Evolutionary conservation across 768 basidiomycete species (phyloP), one percentile per base, ranked within the genome.

Genomic region (Kwoniella shandongensis): DNA sequence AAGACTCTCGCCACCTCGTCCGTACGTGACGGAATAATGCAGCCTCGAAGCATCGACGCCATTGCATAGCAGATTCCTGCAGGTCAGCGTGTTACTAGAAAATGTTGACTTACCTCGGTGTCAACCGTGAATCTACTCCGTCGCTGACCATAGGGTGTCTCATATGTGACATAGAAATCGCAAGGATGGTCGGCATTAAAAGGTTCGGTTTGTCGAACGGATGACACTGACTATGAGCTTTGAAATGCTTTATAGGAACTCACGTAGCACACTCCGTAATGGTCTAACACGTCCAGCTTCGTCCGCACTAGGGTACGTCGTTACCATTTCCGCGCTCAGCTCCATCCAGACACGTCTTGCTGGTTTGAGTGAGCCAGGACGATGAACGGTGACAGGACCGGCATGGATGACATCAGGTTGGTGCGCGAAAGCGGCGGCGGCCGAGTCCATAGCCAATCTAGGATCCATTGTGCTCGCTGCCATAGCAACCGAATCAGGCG

Each of bases 271-370:
- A 8, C 82, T 80, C 25, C 79, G 76, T 20, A 84, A 47, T 10
- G 86, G 86, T n/a, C 81, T 78, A 6, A 83, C 80, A 39, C 79
- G 79, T 36, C 83, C 83, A 53, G 81, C 79, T 6, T 84, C 83
- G 15, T 79, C 80, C 48, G 82, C 81, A 20, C 83, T 83, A 0
- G 81, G 78, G 62, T 82, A 86, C 1, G 80, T 78, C 55, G 83
- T 83, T 29, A 85, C 54, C 82, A 85, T 84, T 55, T 86, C 85
- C 39, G 80, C 78, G 0, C 80, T 81, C 17, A 87, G 73, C 65
- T 86, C 85, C 68, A 86, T 60, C 86, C 86, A 86, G 4, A 86
- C 76, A 23, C 83, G 79, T 25, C 75, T 76, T 55, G 82, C 81
- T 12, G 27, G 32, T 4, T 35, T 54, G n/a, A 73, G 49, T 1